These are phyloP conservation scores for Silene latifolia DNA, from an alignment of 148 eudicot species.

Conservation along the genomic window DNA sequence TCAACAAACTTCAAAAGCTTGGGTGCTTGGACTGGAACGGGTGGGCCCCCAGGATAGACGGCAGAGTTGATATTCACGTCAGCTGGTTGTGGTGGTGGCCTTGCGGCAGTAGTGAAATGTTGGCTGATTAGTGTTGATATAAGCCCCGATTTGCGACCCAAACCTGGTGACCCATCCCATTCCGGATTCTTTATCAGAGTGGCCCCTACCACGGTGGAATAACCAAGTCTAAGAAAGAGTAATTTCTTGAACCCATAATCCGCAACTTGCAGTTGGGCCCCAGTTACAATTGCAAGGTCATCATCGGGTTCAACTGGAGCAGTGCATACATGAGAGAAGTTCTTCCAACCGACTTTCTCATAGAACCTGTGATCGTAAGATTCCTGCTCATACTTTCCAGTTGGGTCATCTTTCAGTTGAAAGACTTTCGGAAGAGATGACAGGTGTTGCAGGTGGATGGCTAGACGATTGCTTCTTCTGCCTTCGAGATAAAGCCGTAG, in stretches of 20 bases:
- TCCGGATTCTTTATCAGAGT: slow-evolving; percentile 65
- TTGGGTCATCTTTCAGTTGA: slow-evolving; percentile 77
- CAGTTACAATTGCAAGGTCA: slow-evolving; percentile 90
- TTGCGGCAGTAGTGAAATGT: slow-evolving; percentile 68
- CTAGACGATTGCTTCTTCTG: slow-evolving; percentile 84
- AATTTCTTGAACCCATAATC: slow-evolving; percentile 80
- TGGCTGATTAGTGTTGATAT: slow-evolving; percentile 92
- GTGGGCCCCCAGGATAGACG: slow-evolving; percentile 97
- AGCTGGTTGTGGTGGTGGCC: slow-evolving; percentile 81
- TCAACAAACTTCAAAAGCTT: slow-evolving; percentile 84
- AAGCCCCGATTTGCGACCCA: slow-evolving; percentile 90
- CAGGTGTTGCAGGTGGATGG: slow-evolving; percentile 91
- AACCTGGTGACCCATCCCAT: slow-evolving; percentile 94
- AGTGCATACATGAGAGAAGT: slow-evolving; percentile 95
- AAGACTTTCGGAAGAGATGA: slow-evolving; percentile 86
- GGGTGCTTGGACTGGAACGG: slow-evolving; percentile 79
- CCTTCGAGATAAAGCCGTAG: slow-evolving; percentile 92
- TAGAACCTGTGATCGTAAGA: slow-evolving; percentile 64
- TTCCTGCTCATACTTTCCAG: slow-evolving; percentile 50
- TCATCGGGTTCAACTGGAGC: slow-evolving; percentile 95
- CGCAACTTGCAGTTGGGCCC: slow-evolving; percentile 83
- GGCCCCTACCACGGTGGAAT: slow-evolving; percentile 74
- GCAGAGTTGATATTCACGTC: slow-evolving; percentile 97
- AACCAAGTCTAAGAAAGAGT: slow-evolving; percentile 75
- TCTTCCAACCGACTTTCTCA: slow-evolving; percentile 96